phyloP scores from a whole-genome alignment of 2,329 filamentous ascomycete genomes.

The Apiospora saccharicola region DNA sequence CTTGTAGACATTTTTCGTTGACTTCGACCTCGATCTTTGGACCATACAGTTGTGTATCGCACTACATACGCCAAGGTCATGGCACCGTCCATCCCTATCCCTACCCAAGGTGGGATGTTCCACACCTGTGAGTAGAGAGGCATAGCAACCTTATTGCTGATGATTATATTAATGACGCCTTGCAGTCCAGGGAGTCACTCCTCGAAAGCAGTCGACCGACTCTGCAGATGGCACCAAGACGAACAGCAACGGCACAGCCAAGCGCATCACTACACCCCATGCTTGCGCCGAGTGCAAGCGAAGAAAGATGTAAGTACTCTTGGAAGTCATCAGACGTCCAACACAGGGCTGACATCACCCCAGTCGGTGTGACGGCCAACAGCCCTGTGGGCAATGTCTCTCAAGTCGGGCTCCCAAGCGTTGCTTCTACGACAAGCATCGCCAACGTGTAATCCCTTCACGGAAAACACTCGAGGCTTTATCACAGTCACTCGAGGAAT shows the following conservation, averaged over 20 bases:
- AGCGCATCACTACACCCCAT: slow-evolving; percentile 46
- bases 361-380: slow-evolving; percentile 78
- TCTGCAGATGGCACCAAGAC: slow-evolving; percentile 44
- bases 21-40: slow-evolving; percentile 16
- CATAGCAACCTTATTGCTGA: too few relatives aligned
- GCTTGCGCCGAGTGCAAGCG: slow-evolving; percentile 68
- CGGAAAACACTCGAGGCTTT: slow-evolving; percentile 73
- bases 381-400: slow-evolving; percentile 83
- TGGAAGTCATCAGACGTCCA: slow-evolving; percentile 25
- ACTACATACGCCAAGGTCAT: slow-evolving; percentile 36
- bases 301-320: slow-evolving; percentile 69
- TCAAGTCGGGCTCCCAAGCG: slow-evolving; percentile 82
- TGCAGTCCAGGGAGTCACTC: slow-evolving; percentile 58
- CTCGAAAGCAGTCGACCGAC: slow-evolving; percentile 56
- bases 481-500: slow-evolving; percentile 71
- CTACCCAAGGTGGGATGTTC: slow-evolving; percentile 60
- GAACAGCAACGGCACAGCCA: slow-evolving; percentile 40
- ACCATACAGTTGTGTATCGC: neutral
- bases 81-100: slow-evolving; percentile 55
- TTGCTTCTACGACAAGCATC: slow-evolving; percentile 83
- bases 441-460: slow-evolving; percentile 78
- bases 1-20: slow-evolving; percentile 21
- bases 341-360: slow-evolving; percentile 37
- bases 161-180: slow-evolving; percentile 17
- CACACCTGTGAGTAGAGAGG: slow-evolving; percentile 50